Evolutionary conservation across 192 early-diverging fungal genomes (phyloP), one percentile per base, ranked within the genome.

Genomic region (Entomortierella beljakovae): DNA sequence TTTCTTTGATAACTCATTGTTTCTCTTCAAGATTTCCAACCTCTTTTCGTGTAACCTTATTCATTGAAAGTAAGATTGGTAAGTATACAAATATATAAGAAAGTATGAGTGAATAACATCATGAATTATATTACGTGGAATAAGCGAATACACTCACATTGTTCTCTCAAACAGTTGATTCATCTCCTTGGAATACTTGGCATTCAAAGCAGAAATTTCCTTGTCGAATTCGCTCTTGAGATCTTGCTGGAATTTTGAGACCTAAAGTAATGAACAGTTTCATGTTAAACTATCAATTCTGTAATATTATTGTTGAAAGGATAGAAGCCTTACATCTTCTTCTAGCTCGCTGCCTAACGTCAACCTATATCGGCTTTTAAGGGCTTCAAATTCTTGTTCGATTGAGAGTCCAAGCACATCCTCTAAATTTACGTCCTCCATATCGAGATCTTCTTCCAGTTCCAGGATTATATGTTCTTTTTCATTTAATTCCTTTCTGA

Each of bases 241-340:
- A 8, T 53, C 52, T 3, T 13, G 11, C 46, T 70, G 58, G 10
- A 23, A n/a, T 31, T 52, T 60, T 3, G 35, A n/a, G 8, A 57
- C 55, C 64, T 67, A 57, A 16, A 9, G 1, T 31, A 70, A 33
- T 15, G 11, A 69, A 26, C n/a, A n/a, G n/a, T n/a, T n/a, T n/a
- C n/a, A n/a, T n/a, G n/a, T n/a, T n/a, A n/a, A n/a, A n/a, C n/a
- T n/a, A n/a, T n/a, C n/a, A n/a, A n/a, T n/a, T n/a, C n/a, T n/a
- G n/a, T n/a, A n/a, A n/a, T n/a, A n/a, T n/a, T n/a, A n/a, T n/a
- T n/a, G n/a, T n/a, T n/a, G n/a, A n/a, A n/a, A n/a, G n/a, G n/a
- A n/a, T n/a, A n/a, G n/a, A n/a, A n/a, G n/a, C n/a, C n/a, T 50
- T 61, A 79, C 67, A 66, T 79, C 56, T 33, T 65, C 64, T 5